Evolutionary conservation across 169 alveolate genomes (phyloP).

Genomic region (Plasmodium relictum): DNA sequence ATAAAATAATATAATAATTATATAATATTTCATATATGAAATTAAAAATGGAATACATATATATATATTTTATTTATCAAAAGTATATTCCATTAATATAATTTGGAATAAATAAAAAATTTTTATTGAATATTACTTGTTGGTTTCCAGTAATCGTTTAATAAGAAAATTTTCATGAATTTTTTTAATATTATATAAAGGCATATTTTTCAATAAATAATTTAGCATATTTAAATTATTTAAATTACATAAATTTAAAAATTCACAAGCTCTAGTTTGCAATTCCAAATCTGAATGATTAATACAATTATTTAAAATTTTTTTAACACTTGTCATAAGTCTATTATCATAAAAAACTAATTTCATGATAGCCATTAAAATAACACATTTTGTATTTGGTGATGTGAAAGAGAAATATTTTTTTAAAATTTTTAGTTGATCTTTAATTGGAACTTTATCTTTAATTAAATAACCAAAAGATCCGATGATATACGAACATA

Average conservation of each 20-base stretch:
- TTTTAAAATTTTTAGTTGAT: conserved; percentile 72
- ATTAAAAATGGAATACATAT: background rate
- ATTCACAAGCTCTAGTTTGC: conserved; percentile 83
- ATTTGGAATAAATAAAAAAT: background rate
- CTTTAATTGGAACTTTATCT: conserved; percentile 51
- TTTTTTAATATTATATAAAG: conserved; percentile 39
- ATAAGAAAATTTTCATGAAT: conserved; percentile 63
- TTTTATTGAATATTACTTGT: conserved; percentile 25
- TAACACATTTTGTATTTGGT: conserved; percentile 69
- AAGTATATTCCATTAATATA: background rate
- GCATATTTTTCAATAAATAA: conserved; percentile 52
- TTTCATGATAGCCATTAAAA: conserved; percentile 80
- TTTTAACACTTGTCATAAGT: conserved; percentile 61
- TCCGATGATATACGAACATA: conserved; percentile 82
- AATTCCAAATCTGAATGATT: conserved; percentile 76
- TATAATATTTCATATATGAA: background rate
- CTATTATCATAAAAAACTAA: conserved; percentile 78
- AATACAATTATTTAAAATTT: conserved; percentile 71
- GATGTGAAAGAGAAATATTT: conserved; percentile 76
- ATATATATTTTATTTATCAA: background rate
- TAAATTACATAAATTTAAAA: conserved; percentile 64
- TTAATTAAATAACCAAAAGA: conserved; percentile 81
- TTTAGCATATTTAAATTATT: conserved; percentile 57
- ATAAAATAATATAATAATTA: too few relatives aligned
- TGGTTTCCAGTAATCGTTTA: conserved; percentile 58